phyloP scores from a whole-genome alignment of 805 yeast species.

The Candida verbasci region DNA sequence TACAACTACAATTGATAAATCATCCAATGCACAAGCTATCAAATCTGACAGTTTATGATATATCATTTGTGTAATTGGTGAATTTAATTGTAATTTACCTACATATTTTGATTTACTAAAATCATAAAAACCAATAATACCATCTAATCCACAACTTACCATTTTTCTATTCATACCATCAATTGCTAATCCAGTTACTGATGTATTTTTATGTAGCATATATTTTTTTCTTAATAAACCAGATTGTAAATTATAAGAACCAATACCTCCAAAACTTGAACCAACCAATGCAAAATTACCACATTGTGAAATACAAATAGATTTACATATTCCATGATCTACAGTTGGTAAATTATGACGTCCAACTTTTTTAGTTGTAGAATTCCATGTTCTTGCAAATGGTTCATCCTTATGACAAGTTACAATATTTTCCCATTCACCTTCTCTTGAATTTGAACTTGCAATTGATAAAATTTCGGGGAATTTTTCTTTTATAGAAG shows the following conservation, averaged over 20 bases:
- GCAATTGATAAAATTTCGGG: constrained; percentile 73
- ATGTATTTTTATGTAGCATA: constrained; percentile 57
- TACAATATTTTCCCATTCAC: constrained; percentile 90
- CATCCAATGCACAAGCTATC: constrained; percentile 81
- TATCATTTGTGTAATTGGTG: constrained; percentile 74
- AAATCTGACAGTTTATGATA: constrained; percentile 82
- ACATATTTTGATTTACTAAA: constrained; percentile 66
- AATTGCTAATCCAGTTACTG: constrained; percentile 83
- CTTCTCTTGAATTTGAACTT: constrained; percentile 68
- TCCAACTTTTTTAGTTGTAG: constrained; percentile 75
- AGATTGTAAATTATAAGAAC: constrained; percentile 85
- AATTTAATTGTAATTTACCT: constrained; percentile 62
- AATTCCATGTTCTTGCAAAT: constrained; percentile 89
- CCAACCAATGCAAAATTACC: constrained; percentile 95
- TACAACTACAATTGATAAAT: constrained; percentile 74
- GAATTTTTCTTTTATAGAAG: constrained; percentile 60
- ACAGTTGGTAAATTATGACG: constrained; percentile 63
- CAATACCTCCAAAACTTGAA: constrained; percentile 79
- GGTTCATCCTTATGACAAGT: constrained; percentile 83
- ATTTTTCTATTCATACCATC: constrained; percentile 88
- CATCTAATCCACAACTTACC: constrained; percentile 87
- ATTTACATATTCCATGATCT: constrained; percentile 73
- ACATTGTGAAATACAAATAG: constrained; percentile 81
- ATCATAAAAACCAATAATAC: constrained; percentile 80
- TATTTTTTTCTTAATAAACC: constrained; percentile 75